A percentile compares a stretch with the other conserved stretches of the same genome.
phyloP scores from a whole-genome alignment of 179 eudicot genomes.

The Carnegiea gigantea region DNA sequence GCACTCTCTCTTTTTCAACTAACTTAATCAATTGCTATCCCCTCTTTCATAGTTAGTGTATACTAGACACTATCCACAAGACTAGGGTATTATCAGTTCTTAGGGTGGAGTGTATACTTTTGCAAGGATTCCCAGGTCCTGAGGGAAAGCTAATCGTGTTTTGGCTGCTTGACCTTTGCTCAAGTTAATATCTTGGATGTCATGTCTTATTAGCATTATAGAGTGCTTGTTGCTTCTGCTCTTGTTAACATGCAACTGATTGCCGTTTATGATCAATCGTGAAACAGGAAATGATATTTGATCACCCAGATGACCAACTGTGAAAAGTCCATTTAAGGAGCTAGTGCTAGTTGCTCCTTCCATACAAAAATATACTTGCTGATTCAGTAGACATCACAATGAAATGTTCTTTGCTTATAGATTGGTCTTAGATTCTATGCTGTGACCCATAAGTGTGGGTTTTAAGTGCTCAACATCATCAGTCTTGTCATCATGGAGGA shows the following conservation, averaged over 20 bases:
- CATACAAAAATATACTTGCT: constrained; percentile 20
- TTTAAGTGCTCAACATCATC: constrained; percentile 16
- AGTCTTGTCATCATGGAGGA: constrained; percentile 20
- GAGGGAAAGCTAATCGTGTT: background rate
- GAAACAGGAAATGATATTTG: constrained; percentile 67
- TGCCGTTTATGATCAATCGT: constrained; percentile 19
- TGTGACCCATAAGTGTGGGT: constrained; percentile 11
- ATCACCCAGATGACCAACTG: constrained; percentile 35
- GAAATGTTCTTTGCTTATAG: background rate
- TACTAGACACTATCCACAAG: background rate
- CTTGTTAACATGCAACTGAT: constrained; percentile 3
- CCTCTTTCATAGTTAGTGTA: background rate
- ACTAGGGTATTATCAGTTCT: background rate
- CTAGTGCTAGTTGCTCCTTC: constrained; percentile 26
- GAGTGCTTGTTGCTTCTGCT: background rate
- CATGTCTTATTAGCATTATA: background rate
- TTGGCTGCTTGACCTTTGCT: background rate
- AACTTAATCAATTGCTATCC: background rate
- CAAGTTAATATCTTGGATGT: background rate
- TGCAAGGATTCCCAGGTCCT: background rate
- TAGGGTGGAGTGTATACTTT: background rate
- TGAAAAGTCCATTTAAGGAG: constrained; percentile 23
- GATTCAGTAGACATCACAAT: constrained; percentile 10
- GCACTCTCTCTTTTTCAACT: no score
- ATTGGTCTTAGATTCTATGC: constrained; percentile 17